phyloP scores from a whole-genome alignment of 73 alveolate species.

The Uronychia setigera region DNA sequence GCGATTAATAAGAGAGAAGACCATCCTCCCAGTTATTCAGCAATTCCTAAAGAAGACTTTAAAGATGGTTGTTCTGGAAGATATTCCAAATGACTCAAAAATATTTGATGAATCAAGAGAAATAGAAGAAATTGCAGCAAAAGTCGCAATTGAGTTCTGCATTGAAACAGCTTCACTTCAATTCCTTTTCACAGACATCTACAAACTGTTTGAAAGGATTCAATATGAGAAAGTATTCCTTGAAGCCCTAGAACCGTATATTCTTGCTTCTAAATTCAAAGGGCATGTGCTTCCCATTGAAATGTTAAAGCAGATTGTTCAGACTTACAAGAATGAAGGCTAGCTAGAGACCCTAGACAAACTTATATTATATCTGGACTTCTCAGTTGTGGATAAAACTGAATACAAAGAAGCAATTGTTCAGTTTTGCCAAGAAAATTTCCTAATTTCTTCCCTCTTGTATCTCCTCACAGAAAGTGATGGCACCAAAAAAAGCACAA shows the following conservation, averaged over 20 bases:
- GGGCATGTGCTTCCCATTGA: slow-evolving; percentile 18
- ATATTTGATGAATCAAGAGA: neutral
- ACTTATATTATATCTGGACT: neutral
- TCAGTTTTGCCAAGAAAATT: neutral
- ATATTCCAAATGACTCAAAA: neutral
- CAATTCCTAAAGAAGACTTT: neutral
- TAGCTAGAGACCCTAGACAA: neutral
- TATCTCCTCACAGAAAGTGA: neutral
- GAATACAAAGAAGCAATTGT: neutral
- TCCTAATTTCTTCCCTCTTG: neutral
- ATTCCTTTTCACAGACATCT: slow-evolving; percentile 34
- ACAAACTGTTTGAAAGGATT: slow-evolving; percentile 32
- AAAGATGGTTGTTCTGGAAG: neutral
- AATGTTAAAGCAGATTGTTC: slow-evolving; percentile 26
- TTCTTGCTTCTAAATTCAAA: slow-evolving; percentile 32
- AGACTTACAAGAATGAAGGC: neutral
- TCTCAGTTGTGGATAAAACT: neutral
- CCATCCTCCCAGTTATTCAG: neutral
- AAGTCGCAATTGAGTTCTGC: slow-evolving; percentile 42
- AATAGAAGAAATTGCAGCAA: neutral
- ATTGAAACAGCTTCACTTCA: slow-evolving; percentile 32
- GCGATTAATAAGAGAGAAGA: slow-evolving; percentile 31
- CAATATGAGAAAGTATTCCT: slow-evolving; percentile 37
- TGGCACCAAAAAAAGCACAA: neutral
- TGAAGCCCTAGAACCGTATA: slow-evolving; percentile 43